These are phyloP conservation scores for Adansonia gregorii DNA, from an alignment of 441 rosid species.

Conservation along the genomic window DNA sequence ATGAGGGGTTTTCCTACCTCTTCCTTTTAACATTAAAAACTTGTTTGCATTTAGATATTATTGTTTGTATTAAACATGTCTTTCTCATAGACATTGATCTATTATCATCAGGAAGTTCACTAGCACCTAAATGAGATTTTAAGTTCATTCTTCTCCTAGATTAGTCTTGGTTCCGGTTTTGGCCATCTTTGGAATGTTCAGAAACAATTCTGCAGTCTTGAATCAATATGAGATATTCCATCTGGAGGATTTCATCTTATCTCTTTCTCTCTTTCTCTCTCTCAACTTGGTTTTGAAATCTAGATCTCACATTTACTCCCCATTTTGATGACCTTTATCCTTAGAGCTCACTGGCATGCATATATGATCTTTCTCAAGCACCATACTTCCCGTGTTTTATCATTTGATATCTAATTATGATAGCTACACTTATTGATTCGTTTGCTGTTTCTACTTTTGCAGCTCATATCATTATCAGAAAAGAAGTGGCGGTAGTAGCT, in stretches of 20 bases:
- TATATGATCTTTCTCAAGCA: background rate
- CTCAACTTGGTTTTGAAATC: background rate
- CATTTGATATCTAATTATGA: background rate
- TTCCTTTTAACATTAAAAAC: background rate
- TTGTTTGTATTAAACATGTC: background rate
- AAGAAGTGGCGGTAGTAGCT: conserved; percentile 42
- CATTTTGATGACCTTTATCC: background rate
- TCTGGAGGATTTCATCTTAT: background rate
- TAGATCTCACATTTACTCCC: background rate
- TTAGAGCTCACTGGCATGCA: background rate
- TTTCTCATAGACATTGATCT: background rate
- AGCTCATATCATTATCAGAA: conserved; percentile 66
- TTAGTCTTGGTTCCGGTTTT: background rate
- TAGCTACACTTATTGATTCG: background rate
- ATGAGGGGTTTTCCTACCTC: background rate
- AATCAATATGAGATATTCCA: background rate
- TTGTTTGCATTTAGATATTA: background rate
- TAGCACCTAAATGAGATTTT: background rate
- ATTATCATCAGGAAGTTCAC: background rate
- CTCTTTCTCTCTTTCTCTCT: background rate
- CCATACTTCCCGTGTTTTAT: background rate
- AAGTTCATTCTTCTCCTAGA: background rate
- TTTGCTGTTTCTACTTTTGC: conserved; percentile 29
- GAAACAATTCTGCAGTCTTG: conserved; percentile 2
- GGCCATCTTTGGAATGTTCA: background rate